Percentiles rank a stretch among this genome's conserved stretches.
phyloP scores from a whole-genome alignment of 192 early-diverging fungal species.

The Umbelopsis ramanniana region DNA sequence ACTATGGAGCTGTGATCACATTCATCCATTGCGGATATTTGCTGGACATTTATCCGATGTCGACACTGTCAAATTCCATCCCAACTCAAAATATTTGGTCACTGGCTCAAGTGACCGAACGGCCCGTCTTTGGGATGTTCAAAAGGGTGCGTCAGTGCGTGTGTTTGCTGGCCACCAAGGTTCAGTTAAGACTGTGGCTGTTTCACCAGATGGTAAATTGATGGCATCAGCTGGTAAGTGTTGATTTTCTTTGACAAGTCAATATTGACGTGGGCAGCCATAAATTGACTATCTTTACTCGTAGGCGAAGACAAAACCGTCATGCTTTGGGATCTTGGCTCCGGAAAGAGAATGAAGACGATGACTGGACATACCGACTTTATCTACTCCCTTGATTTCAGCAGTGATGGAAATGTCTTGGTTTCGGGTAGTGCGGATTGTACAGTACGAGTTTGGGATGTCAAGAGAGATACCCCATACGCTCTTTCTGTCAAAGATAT shows the following conservation, averaged over 20 bases:
- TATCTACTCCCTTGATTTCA: slow-evolving; percentile 88
- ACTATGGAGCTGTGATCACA: slow-evolving; percentile 96
- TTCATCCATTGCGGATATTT: slow-evolving; percentile 95
- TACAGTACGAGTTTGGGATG: slow-evolving; percentile 91
- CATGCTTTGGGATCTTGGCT: slow-evolving; percentile 91
- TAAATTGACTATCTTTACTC: neutral
- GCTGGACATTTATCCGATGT: slow-evolving; percentile 98
- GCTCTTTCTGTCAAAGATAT: slow-evolving; percentile 21
- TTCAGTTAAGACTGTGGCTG: slow-evolving; percentile 79
- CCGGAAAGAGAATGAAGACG: slow-evolving; percentile 80
- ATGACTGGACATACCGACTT: slow-evolving; percentile 84
- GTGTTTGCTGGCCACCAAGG: slow-evolving; percentile 89
- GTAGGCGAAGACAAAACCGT: slow-evolving; percentile 80
- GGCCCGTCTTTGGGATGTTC: slow-evolving; percentile 91
- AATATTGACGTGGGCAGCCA: neutral
- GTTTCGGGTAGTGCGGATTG: slow-evolving; percentile 87
- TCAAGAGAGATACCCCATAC: slow-evolving; percentile 56
- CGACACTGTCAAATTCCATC: slow-evolving; percentile 94
- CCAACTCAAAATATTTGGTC: slow-evolving; percentile 92
- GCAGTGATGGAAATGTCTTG: slow-evolving; percentile 76
- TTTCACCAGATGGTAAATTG: slow-evolving; percentile 90
- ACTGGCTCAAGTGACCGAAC: slow-evolving; percentile 93
- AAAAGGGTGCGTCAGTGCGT: slow-evolving; percentile 86
- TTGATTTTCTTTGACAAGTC: neutral
- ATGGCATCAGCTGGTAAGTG: slow-evolving; percentile 85